Evolutionary conservation across 495 filamentous ascomycete species (phyloP).

Genomic region (Trichocladium uniseriatum): DNA sequence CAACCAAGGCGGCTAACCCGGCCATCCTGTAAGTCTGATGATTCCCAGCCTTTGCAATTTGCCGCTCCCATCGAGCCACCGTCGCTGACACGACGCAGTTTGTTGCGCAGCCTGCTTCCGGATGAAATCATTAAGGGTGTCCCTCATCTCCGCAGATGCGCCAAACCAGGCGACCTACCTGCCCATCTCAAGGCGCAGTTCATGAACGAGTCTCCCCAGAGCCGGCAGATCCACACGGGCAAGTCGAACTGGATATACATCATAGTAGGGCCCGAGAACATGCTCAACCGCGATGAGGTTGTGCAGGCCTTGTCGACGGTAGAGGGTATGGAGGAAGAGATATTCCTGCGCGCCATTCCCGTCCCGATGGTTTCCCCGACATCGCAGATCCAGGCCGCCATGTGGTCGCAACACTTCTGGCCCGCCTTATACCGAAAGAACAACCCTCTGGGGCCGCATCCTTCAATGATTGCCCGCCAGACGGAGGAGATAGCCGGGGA

Average conservation of each 20-base stretch:
- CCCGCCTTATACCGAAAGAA: conserved; percentile 78
- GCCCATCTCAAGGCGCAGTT: conserved; percentile 37
- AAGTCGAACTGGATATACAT: conserved; percentile 43
- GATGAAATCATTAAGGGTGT: conserved; percentile 52
- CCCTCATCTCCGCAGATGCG: conserved; percentile 73
- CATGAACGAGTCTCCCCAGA: conserved; percentile 36
- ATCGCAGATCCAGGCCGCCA: conserved; percentile 60
- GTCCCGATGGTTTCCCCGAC: conserved; percentile 71
- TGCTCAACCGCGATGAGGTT: conserved; percentile 33
- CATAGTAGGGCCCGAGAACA: conserved; percentile 34
- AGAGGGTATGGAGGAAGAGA: conserved; percentile 37
- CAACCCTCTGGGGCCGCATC: conserved; percentile 68
- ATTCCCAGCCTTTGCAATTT: neutral
- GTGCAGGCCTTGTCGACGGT: conserved; percentile 24
- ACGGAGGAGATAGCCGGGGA: conserved; percentile 50
- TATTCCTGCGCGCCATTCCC: conserved; percentile 41
- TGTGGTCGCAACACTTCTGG: conserved; percentile 75
- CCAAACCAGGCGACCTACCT: conserved; percentile 62
- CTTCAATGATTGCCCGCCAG: conserved; percentile 45
- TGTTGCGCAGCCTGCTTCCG: conserved; percentile 41
- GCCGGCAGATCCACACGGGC: conserved; percentile 36
- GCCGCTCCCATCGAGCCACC: neutral
- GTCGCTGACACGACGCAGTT: conserved; percentile 23
- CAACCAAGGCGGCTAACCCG: conserved; percentile 42
- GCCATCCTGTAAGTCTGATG: conserved; percentile 40